Conservation (phyloP, 495 filamentous ascomycete genomes). For the Clavariopsis aquatica region DNA sequence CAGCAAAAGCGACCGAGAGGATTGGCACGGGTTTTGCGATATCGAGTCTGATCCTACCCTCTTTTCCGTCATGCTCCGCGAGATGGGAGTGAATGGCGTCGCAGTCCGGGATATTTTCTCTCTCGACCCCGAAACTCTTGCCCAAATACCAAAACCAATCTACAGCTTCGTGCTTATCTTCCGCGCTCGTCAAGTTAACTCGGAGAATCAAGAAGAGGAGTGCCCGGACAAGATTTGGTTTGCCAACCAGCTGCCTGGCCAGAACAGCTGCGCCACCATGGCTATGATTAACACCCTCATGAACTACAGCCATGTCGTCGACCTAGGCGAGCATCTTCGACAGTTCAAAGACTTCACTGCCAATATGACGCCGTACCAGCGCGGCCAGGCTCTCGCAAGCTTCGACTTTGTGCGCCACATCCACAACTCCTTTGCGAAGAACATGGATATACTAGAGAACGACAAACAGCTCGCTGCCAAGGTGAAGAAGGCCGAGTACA, state of each 20-base stretch:
- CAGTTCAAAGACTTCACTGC: constrained; percentile 71
- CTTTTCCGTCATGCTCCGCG: constrained; percentile 79
- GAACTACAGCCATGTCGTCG: constrained; percentile 63
- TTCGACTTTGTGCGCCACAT: constrained; percentile 75
- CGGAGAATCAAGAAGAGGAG: constrained; percentile 55
- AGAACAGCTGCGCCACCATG: constrained; percentile 84
- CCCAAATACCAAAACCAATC: constrained; percentile 69
- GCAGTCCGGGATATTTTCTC: constrained; percentile 77
- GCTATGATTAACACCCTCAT: constrained; percentile 90
- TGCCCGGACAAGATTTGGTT: constrained; percentile 84
- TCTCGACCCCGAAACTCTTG: constrained; percentile 68
- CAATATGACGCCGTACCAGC: constrained; percentile 66
- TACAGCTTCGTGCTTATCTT: constrained; percentile 85
- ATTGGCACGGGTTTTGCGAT: constrained; percentile 81
- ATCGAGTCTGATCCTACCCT: constrained; percentile 90
- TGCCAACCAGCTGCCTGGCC: constrained; percentile 80
- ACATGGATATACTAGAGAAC: constrained; percentile 70
- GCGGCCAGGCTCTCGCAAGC: constrained; percentile 71
- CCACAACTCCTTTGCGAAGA: constrained; percentile 88
- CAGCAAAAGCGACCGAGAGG: constrained; percentile 48
- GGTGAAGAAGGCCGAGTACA: constrained; percentile 49
- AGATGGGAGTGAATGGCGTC: constrained; percentile 72
- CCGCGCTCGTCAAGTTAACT: constrained; percentile 64
- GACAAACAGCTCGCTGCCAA: constrained; percentile 58
- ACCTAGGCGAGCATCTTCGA: constrained; percentile 65